Conservation (phyloP, 2,329 filamentous ascomycete species). For the Fusarium coicis region DNA sequence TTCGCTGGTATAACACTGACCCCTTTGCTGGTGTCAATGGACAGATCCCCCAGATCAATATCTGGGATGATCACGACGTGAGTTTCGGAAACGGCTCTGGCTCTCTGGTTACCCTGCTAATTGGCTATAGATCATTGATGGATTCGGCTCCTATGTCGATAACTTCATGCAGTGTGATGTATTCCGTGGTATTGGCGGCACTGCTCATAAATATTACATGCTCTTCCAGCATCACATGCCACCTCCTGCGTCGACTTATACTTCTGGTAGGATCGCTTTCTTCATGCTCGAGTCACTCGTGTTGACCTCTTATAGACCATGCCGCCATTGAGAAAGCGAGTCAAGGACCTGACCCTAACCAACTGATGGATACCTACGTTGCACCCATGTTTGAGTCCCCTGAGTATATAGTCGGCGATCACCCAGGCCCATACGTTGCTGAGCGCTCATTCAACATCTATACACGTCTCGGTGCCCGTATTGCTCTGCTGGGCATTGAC, state of each 20-base stretch:
- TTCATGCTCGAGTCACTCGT: not conserved
- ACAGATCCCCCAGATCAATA: constrained; percentile 95
- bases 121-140: constrained; percentile 78
- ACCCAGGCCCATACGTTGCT: constrained; percentile 87
- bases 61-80: constrained; percentile 95
- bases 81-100: constrained; percentile 47
- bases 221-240: constrained; percentile 95
- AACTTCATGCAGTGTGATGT: constrained; percentile 94
- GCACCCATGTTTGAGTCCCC: constrained; percentile 65
- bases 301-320: constrained; percentile 38
- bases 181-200: constrained; percentile 89
- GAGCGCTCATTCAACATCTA: constrained; percentile 90
- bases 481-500: constrained; percentile 89
- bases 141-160: constrained; percentile 93
- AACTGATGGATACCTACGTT: constrained; percentile 81
- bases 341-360: constrained; percentile 73
- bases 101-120: constrained; percentile 46
- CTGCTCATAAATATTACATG: constrained; percentile 98
- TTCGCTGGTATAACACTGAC: constrained; percentile 84
- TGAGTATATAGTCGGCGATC: constrained; percentile 82
- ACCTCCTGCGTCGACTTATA: constrained; percentile 87
- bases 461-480: constrained; percentile 81
- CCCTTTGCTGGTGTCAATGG: constrained; percentile 87
- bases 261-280: constrained; percentile 49
- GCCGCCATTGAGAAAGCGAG: constrained; percentile 47